A percentile compares a stretch with the other conserved stretches of the same genome.
phyloP scores from a whole-genome alignment of 148 eudicot genomes.

The Fagopyrum esculentum region DNA sequence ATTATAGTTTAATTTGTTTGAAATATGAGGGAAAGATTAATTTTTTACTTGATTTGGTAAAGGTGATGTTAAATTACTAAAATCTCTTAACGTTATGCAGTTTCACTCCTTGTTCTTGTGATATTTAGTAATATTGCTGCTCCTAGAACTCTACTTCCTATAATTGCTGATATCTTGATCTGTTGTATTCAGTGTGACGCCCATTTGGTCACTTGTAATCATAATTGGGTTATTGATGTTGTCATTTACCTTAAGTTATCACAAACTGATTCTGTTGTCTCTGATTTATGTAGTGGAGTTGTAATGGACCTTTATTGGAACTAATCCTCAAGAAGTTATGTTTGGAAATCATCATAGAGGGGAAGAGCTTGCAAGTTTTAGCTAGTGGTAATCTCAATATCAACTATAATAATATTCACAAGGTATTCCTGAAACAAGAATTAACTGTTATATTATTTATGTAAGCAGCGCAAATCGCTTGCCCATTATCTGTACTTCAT shows the following conservation, averaged over 20 bases:
- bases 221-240: neutral
- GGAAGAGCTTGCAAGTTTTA: slow-evolving; percentile 32
- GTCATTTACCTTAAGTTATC: neutral
- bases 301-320: slow-evolving; percentile 79
- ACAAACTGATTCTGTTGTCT: neutral
- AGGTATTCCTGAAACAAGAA: slow-evolving; percentile 33
- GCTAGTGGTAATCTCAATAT: slow-evolving; percentile 57
- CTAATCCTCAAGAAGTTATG: slow-evolving; percentile 40
- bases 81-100: neutral
- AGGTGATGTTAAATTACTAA: neutral
- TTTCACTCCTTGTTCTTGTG: neutral
- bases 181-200: neutral
- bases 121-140: neutral
- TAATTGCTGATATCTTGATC: neutral
- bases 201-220: neutral
- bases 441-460: neutral
- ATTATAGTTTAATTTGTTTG: too few species aligned
- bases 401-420: slow-evolving; percentile 82
- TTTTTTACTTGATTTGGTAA: neutral
- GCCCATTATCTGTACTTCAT: neutral
- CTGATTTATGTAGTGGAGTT: slow-evolving; percentile 50
- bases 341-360: slow-evolving; percentile 27
- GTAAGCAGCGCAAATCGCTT: neutral
- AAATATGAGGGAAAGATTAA: neutral
- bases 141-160: neutral